Base-by-base conservation (phyloP, 108 stramenopile genomes). In the Conticribra guillardii region DNA sequence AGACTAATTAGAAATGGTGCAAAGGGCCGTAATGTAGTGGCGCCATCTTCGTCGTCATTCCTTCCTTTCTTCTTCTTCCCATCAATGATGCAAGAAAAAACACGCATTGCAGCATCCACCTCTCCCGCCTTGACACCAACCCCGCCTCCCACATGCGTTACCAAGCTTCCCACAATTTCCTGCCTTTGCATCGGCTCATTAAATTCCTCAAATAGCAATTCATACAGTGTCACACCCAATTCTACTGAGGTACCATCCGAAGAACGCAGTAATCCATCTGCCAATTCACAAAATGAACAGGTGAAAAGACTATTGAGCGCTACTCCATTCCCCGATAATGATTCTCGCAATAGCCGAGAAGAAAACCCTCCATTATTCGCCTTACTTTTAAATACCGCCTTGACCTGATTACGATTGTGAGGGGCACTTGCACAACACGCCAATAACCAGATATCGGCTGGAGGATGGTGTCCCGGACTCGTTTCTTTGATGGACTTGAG, bases 61-160 rank as follows among this genome's bases (percentile, higher is more conserved):
- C 16, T 22, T 37, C 59, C 60, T 3, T 18, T 56, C 4, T 34
- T 24, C 29, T 26, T 61, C 27, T 50, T 70, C n/a, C n/a, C n/a
- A 53, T 74, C 58, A 27, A 81, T 45, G 46, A 84, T 65, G n/a
- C 30, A 23, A 5, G 64, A 71, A 41, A 84, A 81, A 1, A 76
- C 79, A 48, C 64, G 58, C 80, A 84, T 72, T 0, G 83, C 83
- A 5, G 79, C 70, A 67, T 84, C 80, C 11, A 81, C 79, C 80
- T 84, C 83, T 17, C 47, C 57, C 30, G 33, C 33, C 19, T 56
- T 77, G 18, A 37, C 64, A 29, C 73, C 73, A 23, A 78, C 77
- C 19, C 77, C 74, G 47, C 56, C 32, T 34, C 75, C 75, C 18
- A 80, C 74, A 50, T 83, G 82, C 1, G 74, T 71, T 1, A 78